Conservation (phyloP, 2,329 filamentous ascomycete genomes). For the Fusarium nisikadoi region DNA sequence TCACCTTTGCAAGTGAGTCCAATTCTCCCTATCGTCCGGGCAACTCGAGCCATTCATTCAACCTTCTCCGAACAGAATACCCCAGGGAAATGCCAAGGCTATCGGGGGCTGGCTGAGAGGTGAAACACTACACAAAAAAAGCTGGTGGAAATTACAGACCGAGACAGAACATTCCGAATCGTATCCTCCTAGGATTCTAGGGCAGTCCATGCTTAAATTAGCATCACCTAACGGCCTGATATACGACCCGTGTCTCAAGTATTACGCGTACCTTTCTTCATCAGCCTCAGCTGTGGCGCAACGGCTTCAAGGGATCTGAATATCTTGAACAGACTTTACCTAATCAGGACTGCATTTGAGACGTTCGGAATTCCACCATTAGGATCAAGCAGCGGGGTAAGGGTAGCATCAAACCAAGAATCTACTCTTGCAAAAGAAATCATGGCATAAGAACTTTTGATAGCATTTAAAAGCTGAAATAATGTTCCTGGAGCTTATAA, state of each 20-base stretch:
- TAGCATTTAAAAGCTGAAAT: background rate
- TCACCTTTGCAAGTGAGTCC: background rate
- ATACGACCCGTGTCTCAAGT: accelerated
- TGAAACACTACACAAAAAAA: background rate
- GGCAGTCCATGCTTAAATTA: accelerated
- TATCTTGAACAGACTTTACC: background rate
- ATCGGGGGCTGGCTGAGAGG: background rate
- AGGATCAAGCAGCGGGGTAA: background rate
- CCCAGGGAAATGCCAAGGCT: background rate
- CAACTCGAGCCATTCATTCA: background rate
- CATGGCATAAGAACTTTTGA: background rate
- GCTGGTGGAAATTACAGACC: background rate
- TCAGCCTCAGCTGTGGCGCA: accelerated
- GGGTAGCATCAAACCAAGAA: accelerated
- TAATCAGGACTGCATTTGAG: background rate
- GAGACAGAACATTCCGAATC: background rate
- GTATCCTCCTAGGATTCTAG: accelerated
- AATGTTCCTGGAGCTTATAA: background rate
- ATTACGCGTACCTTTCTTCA: background rate
- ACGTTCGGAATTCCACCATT: too few relatives aligned
- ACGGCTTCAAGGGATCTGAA: accelerated
- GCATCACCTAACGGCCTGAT: background rate
- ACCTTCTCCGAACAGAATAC: accelerated
- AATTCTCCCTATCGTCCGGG: accelerated
- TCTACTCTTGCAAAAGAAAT: accelerated